A percentile compares a stretch with the other conserved stretches of the same genome.
These are phyloP conservation scores for Hyphopichia khmerensis DNA, from an alignment of 1,139 yeast genomes.

Conservation along the genomic window DNA sequence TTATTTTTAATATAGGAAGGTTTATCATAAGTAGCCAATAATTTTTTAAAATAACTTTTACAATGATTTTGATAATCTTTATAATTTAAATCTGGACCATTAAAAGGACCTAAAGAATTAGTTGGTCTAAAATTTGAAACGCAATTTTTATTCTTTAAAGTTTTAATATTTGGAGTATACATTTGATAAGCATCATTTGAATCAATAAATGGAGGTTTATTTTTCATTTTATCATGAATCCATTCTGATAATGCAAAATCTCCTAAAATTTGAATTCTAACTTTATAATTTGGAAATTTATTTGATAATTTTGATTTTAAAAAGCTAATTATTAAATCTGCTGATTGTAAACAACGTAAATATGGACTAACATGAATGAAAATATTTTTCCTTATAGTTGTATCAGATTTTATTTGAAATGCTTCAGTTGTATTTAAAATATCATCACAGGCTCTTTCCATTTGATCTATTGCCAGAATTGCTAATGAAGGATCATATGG, in stretches of 20 bases:
- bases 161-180: slow-evolving; percentile 47
- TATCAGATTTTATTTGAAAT: slow-evolving; percentile 12
- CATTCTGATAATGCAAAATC: slow-evolving; percentile 51
- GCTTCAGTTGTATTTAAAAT: slow-evolving; percentile 25
- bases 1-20: slow-evolving; percentile 31
- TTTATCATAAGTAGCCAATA: slow-evolving; percentile 46
- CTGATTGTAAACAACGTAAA: slow-evolving; percentile 46
- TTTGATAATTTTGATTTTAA: slow-evolving; percentile 24
- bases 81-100: slow-evolving; percentile 44
- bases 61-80: slow-evolving; percentile 43
- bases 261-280: slow-evolving; percentile 41
- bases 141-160: slow-evolving; percentile 32
- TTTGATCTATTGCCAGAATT: slow-evolving; percentile 26
- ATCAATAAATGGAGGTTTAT: slow-evolving; percentile 45
- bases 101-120: slow-evolving; percentile 46
- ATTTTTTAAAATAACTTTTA: slow-evolving; percentile 41
- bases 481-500: slow-evolving; percentile 44
- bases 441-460: slow-evolving; percentile 29
- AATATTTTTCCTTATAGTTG: slow-evolving; percentile 30
- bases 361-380: slow-evolving; percentile 47
- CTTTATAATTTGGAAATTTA: slow-evolving; percentile 31
- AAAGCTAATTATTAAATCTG: slow-evolving; percentile 37
- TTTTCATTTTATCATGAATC: slow-evolving; percentile 47
- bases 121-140: slow-evolving; percentile 48
- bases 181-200: slow-evolving; percentile 49